A percentile compares a stretch with the other conserved stretches of the same genome.
Evolutionary conservation across 23 red algal species (phyloP).

Genomic region (Porphyridium purpureum): DNA sequence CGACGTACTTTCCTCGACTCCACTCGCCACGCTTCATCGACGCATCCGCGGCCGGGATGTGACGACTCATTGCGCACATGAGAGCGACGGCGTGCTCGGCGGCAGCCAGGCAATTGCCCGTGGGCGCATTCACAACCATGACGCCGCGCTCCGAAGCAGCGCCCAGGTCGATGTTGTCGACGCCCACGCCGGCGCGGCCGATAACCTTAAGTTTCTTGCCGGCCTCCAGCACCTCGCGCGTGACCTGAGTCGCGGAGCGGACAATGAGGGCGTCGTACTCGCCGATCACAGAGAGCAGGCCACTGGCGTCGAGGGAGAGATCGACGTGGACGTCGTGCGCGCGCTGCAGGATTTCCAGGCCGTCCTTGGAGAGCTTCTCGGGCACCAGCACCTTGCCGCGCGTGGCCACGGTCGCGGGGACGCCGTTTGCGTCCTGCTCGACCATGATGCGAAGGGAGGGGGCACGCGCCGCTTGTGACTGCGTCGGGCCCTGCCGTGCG

Average conservation of each 20-base stretch:
- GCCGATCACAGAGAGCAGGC: conserved; percentile 32
- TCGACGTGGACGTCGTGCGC: conserved; percentile 47
- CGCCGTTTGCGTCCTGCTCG: too few species aligned
- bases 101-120: conserved; percentile 95
- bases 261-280: conserved; percentile 90
- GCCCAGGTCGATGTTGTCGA: conserved; percentile 96
- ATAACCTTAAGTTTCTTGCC: conserved; percentile 67
- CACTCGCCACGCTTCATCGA: conserved; percentile 69
- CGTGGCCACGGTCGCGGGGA: too few species aligned
- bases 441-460: too few species aligned
- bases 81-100: conserved; percentile 95
- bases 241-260: conserved; percentile 82
- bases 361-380: conserved; percentile 81
- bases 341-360: conserved; percentile 44
- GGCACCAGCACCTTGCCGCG: conserved; percentile 89
- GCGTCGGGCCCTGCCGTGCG: too few species aligned
- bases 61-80: conserved; percentile 38
- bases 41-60: conserved; percentile 62
- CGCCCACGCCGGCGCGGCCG: conserved; percentile 93
- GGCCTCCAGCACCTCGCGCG: conserved; percentile 65
- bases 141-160: conserved; percentile 90
- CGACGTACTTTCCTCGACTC: conserved; percentile 62
- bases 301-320: conserved; percentile 63
- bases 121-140: conserved; percentile 95
- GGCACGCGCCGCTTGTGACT: too few species aligned